Evolutionary conservation across 257 asterid genomes (phyloP).

Genomic region (Ocimum tenuiflorum): DNA sequence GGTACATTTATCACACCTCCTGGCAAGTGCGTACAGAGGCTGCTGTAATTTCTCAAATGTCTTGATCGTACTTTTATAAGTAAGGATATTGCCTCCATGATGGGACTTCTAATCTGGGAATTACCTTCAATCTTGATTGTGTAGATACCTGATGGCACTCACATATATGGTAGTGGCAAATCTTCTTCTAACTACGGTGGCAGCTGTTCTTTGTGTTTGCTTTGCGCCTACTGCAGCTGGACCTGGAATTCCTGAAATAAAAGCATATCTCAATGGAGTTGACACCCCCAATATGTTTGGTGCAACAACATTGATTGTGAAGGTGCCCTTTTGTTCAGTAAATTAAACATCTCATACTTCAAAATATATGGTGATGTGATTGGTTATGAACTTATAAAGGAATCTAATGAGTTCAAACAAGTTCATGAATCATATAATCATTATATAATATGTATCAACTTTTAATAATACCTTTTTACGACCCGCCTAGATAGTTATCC

Average conservation of each 20-base stretch:
- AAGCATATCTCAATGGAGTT: constrained; percentile 90
- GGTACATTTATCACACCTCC: constrained; percentile 29
- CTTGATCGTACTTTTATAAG: background rate
- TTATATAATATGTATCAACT: background rate
- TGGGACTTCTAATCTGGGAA: constrained; percentile 7
- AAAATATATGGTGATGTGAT: background rate
- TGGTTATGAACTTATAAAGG: constrained; percentile 10
- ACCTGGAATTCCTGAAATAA: constrained; percentile 88
- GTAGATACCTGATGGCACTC: constrained; percentile 68
- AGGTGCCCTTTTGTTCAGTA: constrained; percentile 35
- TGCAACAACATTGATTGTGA: constrained; percentile 67
- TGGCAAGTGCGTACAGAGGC: background rate
- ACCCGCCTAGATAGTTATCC: background rate
- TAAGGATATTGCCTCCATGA: background rate
- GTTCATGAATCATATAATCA: background rate
- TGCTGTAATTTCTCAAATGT: background rate
- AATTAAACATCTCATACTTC: constrained; percentile 7
- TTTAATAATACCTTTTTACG: background rate
- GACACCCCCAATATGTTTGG: constrained; percentile 90
- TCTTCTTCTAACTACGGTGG: constrained; percentile 51
- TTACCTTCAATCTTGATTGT: constrained; percentile 18
- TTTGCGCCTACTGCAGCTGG: constrained; percentile 97
- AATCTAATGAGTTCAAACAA: background rate
- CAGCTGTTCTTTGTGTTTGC: constrained; percentile 61
- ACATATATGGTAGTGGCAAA: constrained; percentile 45